Base-by-base conservation (phyloP, 1,284 basidiomycete genomes). In the Leccinum olivaceoglutinosum region DNA sequence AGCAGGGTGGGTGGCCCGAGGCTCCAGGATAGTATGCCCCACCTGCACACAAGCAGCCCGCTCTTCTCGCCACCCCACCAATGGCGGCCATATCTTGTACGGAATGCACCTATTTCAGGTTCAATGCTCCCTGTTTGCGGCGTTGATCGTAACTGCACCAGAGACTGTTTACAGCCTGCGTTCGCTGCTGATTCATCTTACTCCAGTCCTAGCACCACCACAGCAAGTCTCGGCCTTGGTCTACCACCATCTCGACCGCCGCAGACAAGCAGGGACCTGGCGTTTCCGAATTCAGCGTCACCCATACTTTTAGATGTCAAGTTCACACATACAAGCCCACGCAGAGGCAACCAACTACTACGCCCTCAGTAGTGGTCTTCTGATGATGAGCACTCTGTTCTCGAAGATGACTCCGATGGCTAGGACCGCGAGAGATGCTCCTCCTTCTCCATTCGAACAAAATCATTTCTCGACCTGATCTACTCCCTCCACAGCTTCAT, bases 401-500 rank as follows among this genome's bases (percentile, higher is more conserved):
- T 91, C 41, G 89, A 91, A 68, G 89, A 90, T 73, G 89, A 90
- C 72, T 89, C 87, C 2, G 88, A 89, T 64, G 83, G 75, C 53
- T 87, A 90, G 63, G 87, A 87, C 62, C 74, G 77, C 49, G 82
- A 12, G 38, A 84, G 21, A 82, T 85, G 59, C 3, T 93, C 91
- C 12, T 88, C 87, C 4, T 85, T 93, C 44, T 92, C 90, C 46
- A 92, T 94, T 65, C 93, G 93, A 92, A 93, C 74, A 92, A 94
- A 73, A 90, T 89, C 64, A 94, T 94, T 94, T 72, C 38, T 94
- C 72, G 91, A 92, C 76, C 82, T 94, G 66, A 92, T 94, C 25
- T 94, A 94, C 69, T 92, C 92, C 11, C 79, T 94, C 21, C 94
- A 96, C 73, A 96, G 92, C 68, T 97, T 97, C 75, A 88, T 94